A percentile compares a stretch with the other conserved stretches of the same genome.
Conservation (phyloP, 164 flowering plant genomes). For the Paratinospora sagittata region DNA sequence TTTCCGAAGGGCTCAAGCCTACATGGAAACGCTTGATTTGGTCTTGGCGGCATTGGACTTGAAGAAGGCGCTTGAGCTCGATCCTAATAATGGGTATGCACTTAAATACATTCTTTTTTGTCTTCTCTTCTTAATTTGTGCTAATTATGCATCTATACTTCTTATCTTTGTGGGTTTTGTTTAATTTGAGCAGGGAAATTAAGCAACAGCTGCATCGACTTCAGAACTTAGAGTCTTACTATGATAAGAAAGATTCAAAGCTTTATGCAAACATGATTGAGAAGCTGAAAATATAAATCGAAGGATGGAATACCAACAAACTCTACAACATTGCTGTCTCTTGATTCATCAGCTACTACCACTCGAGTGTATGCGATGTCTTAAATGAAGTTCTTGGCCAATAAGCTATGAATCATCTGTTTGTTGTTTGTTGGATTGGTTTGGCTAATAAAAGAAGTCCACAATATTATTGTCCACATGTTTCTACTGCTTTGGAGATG, state of each 20-base stretch:
- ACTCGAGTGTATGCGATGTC: not conserved
- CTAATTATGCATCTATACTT: not conserved
- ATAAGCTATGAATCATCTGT: not conserved
- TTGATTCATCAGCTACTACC: too few relatives aligned
- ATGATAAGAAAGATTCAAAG: conserved; percentile 16
- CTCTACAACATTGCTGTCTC: not conserved
- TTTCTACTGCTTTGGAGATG: not conserved
- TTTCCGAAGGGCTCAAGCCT: conserved; percentile 25
- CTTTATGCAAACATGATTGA: conserved; percentile 17
- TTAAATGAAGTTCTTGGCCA: not conserved
- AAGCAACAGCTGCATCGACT: conserved; percentile 10
- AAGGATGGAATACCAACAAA: not conserved
- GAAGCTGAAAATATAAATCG: conserved; percentile 11
- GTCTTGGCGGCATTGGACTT: conserved; percentile 25
- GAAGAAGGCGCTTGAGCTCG: conserved; percentile 22
- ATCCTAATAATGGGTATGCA: conserved; percentile 20
- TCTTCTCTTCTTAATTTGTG: not conserved
- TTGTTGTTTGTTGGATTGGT: not conserved
- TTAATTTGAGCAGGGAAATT: conserved; percentile 14
- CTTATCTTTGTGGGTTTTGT: not conserved
- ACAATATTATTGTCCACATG: not conserved
- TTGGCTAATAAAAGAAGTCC: not conserved
- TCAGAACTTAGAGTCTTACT: conserved; percentile 11
- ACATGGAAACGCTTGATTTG: conserved; percentile 22
- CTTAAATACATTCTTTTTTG: too few relatives aligned